Evolutionary conservation across 2,329 filamentous ascomycete genomes (phyloP), one percentile per base, ranked within the genome.

Genomic region (Cordyceps tenuipes): DNA sequence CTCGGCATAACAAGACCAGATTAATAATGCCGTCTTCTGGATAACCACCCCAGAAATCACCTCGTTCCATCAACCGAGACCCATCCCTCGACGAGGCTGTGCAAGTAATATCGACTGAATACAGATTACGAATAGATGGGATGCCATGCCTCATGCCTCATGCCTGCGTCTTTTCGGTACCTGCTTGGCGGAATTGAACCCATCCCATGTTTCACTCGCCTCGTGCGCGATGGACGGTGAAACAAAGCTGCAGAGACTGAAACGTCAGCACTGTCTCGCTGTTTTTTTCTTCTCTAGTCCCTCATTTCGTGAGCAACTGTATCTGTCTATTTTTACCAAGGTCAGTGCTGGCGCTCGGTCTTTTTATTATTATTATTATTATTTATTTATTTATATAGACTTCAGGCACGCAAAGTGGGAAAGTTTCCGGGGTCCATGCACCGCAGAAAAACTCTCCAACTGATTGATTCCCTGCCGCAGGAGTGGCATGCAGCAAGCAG

Each of bases 241-340:
- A 31, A 46, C 41, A 55, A 46, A 41, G 54, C 41, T 36, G 54
- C 26, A 39, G 43, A 29, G 44, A 57, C 43, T 57, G 54, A 57
- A 57, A 57, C 54, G 54, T 57, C 44, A 48, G 29, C 54, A 48
- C 43, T 48, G 52, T 55, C 52, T 34, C 52, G 52, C n/a, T n/a
- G n/a, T n/a, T n/a, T n/a, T 34, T 54, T 29, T 9, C 6, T 10
- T 39, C 17, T 26, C 17, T 44, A n/a, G n/a, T n/a, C 26, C 17
- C 43, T 23, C 26, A 29, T 23, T 44, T 19, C 21, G 5, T 21
- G 8, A 23, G 13, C 2, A 36, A 36, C 34, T 12, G 6, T 36
- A 9, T 36, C 21, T 17, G 26, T 21, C 48, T n/a, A 36, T 43
- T 53, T 41, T 36, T 26, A 36, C 31, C 29, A 34, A 17, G 31